Base-by-base conservation (phyloP, 768 basidiomycete genomes). In the Dentipellis sp. region DNA sequence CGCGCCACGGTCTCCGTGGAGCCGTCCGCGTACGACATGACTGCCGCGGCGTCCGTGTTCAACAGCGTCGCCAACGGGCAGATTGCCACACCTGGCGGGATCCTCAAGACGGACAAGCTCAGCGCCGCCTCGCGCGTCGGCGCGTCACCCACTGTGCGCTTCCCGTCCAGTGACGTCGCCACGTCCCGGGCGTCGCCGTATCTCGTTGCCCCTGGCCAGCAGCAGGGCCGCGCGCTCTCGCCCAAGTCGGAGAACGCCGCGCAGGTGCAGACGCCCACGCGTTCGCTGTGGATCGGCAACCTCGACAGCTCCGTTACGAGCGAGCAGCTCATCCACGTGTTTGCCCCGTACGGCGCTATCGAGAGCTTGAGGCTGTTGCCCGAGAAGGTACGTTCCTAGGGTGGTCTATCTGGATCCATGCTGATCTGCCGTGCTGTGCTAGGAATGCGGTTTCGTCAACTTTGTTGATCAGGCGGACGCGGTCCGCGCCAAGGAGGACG, bases 401-500 rank as follows among this genome's bases (percentile, higher is more conserved):
- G 29, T 3, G 6, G 3, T 29, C 6, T 29, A 29, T 29, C 29
- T 29, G 29, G 29, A 29, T 29, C 29, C 29, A 29, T 29, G 29
- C 29, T 29, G 29, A 29, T 29, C 29, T 29, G 29, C 29, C 6
- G 29, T 29, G 29, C 29, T 29, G 29, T 52, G 56, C 38, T 58
- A 97, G 94, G 94, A 97, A 69, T 99, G 97, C 67, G 97, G 95
- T 9, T 99, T 99, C 68, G 95, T 99, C 67, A 99, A 99, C 68
- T 99, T 97, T 68, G 91, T 97, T 47, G 94, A 97, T 61, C 88
- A 91, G 67, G 79, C 83, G 1, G 95, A 98, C 69, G 95, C 95
- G n/a, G 86, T 98, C 61, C 85, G 92, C 56, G 97, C 97, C 11
- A 95, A 97, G 67, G 97, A 99, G 23, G 97, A 99, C 70, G 94